Base-by-base conservation (phyloP, 129 eudicot genomes). In the Sambucus nigra region DNA sequence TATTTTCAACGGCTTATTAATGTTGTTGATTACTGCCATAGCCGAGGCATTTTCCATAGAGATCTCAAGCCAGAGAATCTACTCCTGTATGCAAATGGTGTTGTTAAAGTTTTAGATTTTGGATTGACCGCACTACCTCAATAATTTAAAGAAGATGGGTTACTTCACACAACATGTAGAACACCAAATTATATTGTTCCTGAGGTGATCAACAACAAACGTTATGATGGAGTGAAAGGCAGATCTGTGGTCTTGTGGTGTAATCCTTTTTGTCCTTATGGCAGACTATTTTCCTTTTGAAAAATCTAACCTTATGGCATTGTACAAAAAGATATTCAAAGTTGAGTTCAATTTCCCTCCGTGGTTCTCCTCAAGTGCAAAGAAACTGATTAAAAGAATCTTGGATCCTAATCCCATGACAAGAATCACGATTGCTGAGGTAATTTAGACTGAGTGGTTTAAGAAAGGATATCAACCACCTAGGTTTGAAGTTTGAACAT, bases 171-270 rank as follows among this genome's bases (percentile, higher is more conserved):
- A 16, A 92, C 99, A 28, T 92, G 99, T 76, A 96, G 99, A 29
- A 92, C 99, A 7, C 99, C 99, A 24, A 92, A 92, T 73, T 92
- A 92, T 73, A 96, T 92, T 44, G 99, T 96, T 26, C 99, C 99
- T 1, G 99, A 92, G 99, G 98, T 92, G 64, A 80, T 92, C 65
- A 82, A 80, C 72, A 83, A 86, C 69, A 92, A 92, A 71, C 96
- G 99, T 54, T 92, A 92, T 69, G 99, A 92, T 69, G 99, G 99
- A 67, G 96, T 96, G 17, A 86, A 92, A 87, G 71, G 99, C 99
- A 5, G 99, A 92, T 75, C 68, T 92, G 51, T 92, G 96, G 99
- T 92, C 99, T 22, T 92, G 99, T 57, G 99, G 99, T 67, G 96
- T 92, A 12, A 92, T 92, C 53, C 99, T 92, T 64, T 92, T 72